A percentile compares a stretch with the other conserved stretches of the same genome.
Conservation (phyloP, 148 eudicot species). For the Rhododendron griersonianum region DNA sequence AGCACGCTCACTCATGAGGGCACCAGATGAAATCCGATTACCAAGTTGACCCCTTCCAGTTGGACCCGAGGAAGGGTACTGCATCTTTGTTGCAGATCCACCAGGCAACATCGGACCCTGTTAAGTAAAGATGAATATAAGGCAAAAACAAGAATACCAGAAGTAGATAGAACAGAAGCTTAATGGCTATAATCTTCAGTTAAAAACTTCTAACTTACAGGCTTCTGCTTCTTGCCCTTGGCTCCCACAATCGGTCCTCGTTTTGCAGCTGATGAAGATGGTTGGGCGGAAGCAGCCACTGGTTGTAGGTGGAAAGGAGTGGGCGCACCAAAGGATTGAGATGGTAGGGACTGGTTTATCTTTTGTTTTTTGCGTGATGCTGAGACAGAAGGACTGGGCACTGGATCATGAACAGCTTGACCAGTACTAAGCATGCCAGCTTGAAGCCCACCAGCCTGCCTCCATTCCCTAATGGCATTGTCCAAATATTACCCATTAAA, state of each 20-base stretch:
- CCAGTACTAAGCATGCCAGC: conserved; percentile 50
- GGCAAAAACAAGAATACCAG: conserved; percentile 7
- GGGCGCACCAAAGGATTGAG: conserved; percentile 66
- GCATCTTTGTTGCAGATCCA: conserved; percentile 32
- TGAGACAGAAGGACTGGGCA: conserved; percentile 79
- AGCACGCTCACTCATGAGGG: conserved; percentile 27
- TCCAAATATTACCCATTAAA: conserved; percentile 29
- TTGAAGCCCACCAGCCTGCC: conserved; percentile 69
- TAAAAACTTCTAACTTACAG: conserved; percentile 30
- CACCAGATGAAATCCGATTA: conserved; percentile 35
- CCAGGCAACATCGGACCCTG: conserved; percentile 30
- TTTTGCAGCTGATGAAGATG: conserved; percentile 47
- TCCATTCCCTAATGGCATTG: conserved; percentile 72
- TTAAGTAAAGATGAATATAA: background rate
- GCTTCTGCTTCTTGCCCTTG: conserved; percentile 55
- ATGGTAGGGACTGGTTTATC: conserved; percentile 54
- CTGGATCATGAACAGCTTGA: conserved; percentile 60
- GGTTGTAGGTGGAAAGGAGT: conserved; percentile 42
- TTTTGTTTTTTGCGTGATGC: conserved; percentile 82
- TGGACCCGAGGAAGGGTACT: conserved; percentile 37
- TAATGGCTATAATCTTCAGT: conserved; percentile 16
- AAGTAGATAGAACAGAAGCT: background rate
- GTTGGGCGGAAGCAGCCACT: conserved; percentile 38
- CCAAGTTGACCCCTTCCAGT: conserved; percentile 44
- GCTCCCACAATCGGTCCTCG: conserved; percentile 41